A percentile compares a stretch with the other conserved stretches of the same genome.
These are phyloP conservation scores for Glycine latifolia DNA, from an alignment of 306 rosid species.

Conservation along the genomic window DNA sequence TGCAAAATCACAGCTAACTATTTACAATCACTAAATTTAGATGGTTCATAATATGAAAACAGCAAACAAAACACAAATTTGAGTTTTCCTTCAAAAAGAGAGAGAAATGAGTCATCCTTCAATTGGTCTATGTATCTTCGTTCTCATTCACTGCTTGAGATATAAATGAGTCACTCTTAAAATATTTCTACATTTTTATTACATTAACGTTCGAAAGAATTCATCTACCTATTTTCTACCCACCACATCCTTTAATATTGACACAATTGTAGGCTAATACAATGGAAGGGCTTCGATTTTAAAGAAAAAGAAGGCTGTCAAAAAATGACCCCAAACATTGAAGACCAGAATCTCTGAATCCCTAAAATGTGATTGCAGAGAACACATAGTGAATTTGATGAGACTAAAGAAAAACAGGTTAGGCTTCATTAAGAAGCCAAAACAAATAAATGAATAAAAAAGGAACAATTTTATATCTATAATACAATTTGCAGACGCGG, in stretches of 20 bases:
- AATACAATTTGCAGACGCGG: conserved; percentile 65
- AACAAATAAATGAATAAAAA: conserved; percentile 10
- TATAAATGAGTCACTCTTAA: conserved; percentile 36
- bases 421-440: conserved; percentile 26
- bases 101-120: neutral
- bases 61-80: no score
- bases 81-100: conserved; percentile 3
- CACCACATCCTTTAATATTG: conserved; percentile 32
- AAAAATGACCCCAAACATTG: conserved; percentile 45
- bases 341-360: conserved; percentile 68
- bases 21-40: neutral
- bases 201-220: conserved; percentile 38
- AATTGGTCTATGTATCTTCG: neutral
- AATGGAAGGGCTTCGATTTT: conserved; percentile 25
- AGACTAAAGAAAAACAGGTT: conserved; percentile 37
- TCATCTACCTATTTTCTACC: conserved; percentile 47
- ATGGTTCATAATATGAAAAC: neutral
- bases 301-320: conserved; percentile 22
- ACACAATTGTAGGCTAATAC: conserved; percentile 43
- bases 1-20: neutral
- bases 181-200: conserved; percentile 40
- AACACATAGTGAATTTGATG: conserved; percentile 47
- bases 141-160: conserved; percentile 29
- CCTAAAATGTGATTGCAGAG: conserved; percentile 86
- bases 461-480: conserved; percentile 43